Evolutionary conservation across 2,329 filamentous ascomycete species (phyloP).

Genomic region (Colletotrichum coccodes): DNA sequence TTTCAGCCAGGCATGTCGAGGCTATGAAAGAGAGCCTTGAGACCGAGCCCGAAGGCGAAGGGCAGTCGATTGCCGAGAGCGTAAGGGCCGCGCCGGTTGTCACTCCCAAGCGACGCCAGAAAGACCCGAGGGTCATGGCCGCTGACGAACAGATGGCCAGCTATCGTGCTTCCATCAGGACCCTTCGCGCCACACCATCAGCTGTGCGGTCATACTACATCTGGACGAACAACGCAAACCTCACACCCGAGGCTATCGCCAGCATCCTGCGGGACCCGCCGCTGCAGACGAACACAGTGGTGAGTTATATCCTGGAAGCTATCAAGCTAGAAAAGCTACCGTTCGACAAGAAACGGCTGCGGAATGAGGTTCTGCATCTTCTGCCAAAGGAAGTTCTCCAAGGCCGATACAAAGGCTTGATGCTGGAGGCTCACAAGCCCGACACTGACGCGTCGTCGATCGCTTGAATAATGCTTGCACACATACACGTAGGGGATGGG

Average conservation of each 20-base stretch:
- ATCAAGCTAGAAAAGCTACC: constrained; percentile 62
- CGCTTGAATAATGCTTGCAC: not conserved
- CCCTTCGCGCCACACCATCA: constrained; percentile 39
- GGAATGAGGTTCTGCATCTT: constrained; percentile 52
- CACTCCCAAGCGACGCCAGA: constrained; percentile 30
- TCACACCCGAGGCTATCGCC: constrained; percentile 62
- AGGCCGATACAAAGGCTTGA: constrained; percentile 41
- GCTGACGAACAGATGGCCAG: constrained; percentile 51
- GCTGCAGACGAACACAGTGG: constrained; percentile 64
- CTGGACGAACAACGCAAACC: constrained; percentile 65
- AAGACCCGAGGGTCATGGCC: constrained; percentile 54
- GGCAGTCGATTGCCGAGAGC: constrained; percentile 24
- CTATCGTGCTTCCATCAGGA: constrained; percentile 46
- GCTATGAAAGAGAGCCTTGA: constrained; percentile 35
- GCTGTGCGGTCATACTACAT: constrained; percentile 70
- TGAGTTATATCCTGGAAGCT: constrained; percentile 67
- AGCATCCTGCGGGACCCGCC: constrained; percentile 69
- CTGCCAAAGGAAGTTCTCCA: constrained; percentile 39
- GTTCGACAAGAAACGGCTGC: constrained; percentile 57
- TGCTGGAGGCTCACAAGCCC: constrained; percentile 34
- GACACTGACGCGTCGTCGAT: not conserved
- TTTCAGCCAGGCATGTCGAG: constrained; percentile 1
- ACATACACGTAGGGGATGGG: not conserved
- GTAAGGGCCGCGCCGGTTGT: constrained; percentile 24
- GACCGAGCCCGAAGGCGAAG: constrained; percentile 37